These are phyloP conservation scores for Hyphodiscus hymeniophilus DNA, from an alignment of 495 filamentous ascomycete species.

Conservation along the genomic window DNA sequence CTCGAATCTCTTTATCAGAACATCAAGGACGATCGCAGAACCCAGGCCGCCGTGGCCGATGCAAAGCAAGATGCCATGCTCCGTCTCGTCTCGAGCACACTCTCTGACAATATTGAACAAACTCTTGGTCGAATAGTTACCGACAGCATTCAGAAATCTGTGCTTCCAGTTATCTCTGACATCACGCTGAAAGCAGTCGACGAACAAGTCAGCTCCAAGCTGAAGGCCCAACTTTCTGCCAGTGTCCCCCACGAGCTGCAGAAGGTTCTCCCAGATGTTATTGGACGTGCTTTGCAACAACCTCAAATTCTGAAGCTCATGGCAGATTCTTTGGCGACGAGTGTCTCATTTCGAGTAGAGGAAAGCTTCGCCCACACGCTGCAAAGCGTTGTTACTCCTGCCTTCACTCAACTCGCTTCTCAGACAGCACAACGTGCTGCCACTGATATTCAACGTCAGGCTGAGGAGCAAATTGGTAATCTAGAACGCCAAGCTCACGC, in stretches of 20 bases:
- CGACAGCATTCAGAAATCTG: conserved; percentile 34
- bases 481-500: conserved; percentile 60
- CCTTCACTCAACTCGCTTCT: conserved; percentile 49
- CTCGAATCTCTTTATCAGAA: conserved; percentile 35
- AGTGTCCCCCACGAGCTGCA: conserved; percentile 47
- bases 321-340: conserved; percentile 54
- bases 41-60: conserved; percentile 28
- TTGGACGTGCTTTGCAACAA: conserved; percentile 57
- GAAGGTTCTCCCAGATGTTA: conserved; percentile 29
- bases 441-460: conserved; percentile 56
- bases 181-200: conserved; percentile 26
- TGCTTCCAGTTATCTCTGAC: conserved; percentile 33
- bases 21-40: conserved; percentile 28
- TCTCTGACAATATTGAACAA: conserved; percentile 84
- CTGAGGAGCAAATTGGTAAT: conserved; percentile 52
- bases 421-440: conserved; percentile 52
- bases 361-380: conserved; percentile 54
- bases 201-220: conserved; percentile 34
- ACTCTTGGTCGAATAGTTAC: conserved; percentile 58
- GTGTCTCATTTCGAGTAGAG: conserved; percentile 59
- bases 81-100: conserved; percentile 75
- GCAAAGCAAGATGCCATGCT: conserved; percentile 75
- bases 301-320: conserved; percentile 60
- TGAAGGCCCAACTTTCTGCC: conserved; percentile 23
- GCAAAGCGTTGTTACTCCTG: conserved; percentile 52